Evolutionary conservation across 106 monocot species (phyloP), one percentile per base, ranked within the genome.

Genomic region (Gastrodia elata): DNA sequence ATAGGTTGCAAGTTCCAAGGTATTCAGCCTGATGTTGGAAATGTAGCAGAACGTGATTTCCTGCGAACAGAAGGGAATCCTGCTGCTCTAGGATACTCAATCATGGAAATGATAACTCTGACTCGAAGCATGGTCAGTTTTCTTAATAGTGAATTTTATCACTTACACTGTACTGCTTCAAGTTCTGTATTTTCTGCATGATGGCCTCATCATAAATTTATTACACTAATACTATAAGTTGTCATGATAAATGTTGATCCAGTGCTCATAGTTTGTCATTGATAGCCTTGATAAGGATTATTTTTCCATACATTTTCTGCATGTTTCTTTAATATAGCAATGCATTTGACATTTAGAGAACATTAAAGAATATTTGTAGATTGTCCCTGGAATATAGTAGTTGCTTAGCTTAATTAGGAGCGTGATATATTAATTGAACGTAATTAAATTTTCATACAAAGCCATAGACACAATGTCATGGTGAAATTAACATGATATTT

Each of bases 41-140:
- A 85, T 80, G 97, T 87, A 36, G 82, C 86, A 70, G 93, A 90
- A 71, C 90, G 97, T 39, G 97, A 97, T 76, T 93, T 90, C 38
- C 72, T 97, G 34, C 80, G 97, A 84, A 90, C 90, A 39, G 97
- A 97, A 71, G 97, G 92, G 5, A 88, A 93, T 87, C 97, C 97
- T 80, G 85, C 84, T 77, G 80, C 90, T 83, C 74, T 90, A 43
- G 97, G 97, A 59, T 97, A 97, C 72, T 92, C 97, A 41, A 90
- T 97, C 35, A 84, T 83, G 65, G 97, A 97, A 83, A 90, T 90
- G 76, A 79, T 97, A 74, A 88, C 81, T 74, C 97, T 97, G 48
- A 74, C 76, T 72, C 80, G 97, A 68, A 97, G 97, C 74, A 74
- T 93, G 86, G 97, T 97, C 65, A 72, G 86, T 82, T 41, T 1